These are phyloP conservation scores for Sherardia arvensis DNA, from an alignment of 257 asterid species.

Conservation along the genomic window DNA sequence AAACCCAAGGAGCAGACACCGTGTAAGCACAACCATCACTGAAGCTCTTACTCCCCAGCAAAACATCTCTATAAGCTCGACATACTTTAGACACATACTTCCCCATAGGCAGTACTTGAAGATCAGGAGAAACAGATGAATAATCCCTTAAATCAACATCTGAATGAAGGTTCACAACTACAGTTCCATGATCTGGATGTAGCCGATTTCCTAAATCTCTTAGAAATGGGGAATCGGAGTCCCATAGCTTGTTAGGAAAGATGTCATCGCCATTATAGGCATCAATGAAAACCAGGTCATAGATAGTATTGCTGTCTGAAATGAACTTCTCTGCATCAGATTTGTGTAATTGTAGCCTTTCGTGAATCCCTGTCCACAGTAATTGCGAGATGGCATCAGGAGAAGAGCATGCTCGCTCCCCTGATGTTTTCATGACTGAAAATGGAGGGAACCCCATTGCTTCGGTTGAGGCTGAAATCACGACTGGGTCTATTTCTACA, in stretches of 20 bases:
- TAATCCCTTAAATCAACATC: constrained; percentile 33
- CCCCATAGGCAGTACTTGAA: constrained; percentile 34
- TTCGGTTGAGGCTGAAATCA: constrained; percentile 65
- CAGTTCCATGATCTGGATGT: constrained; percentile 73
- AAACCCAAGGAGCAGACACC: constrained; percentile 74
- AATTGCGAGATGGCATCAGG: constrained; percentile 36
- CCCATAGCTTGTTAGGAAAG: constrained; percentile 66
- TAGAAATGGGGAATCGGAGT: constrained; percentile 50
- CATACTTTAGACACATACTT: constrained; percentile 40
- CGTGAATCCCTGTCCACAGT: constrained; percentile 74
- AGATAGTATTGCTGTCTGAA: constrained; percentile 32
- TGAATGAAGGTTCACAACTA: constrained; percentile 71
- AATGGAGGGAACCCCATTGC: constrained; percentile 90
- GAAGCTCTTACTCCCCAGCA: constrained; percentile 27
- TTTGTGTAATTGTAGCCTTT: constrained; percentile 46
- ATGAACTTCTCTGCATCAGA: constrained; percentile 77
- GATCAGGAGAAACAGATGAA: constrained; percentile 11
- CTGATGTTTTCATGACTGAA: constrained; percentile 46
- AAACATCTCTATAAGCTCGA: constrained; percentile 38
- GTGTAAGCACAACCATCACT: constrained; percentile 42
- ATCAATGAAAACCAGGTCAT: constrained; percentile 67
- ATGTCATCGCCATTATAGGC: constrained; percentile 87
- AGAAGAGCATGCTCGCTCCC: constrained; percentile 30
- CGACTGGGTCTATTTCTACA: constrained; percentile 80
- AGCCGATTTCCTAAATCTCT: constrained; percentile 44